Evolutionary conservation across 441 rosid genomes (phyloP), one percentile per base, ranked within the genome.

Genomic region (Erodium moschatum): DNA sequence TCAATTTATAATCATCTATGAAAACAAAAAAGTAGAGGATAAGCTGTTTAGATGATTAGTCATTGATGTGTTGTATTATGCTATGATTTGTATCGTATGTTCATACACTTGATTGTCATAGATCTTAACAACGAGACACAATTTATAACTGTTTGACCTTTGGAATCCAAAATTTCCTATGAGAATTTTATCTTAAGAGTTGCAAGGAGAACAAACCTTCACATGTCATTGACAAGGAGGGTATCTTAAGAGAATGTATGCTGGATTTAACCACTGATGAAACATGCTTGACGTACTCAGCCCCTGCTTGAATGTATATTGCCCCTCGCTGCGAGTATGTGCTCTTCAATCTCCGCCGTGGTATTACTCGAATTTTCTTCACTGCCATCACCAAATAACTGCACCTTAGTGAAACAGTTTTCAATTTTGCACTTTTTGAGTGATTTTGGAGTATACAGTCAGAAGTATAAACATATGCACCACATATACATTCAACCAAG

Each of bases 211-310:
- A 73, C 83, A 64, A 73, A 94, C 98, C 98, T 94, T 87, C 92
- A 70, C 93, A 73, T 64, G 81, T 74, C 69, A 80, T 70, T 18
- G 90, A 24, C 80, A 89, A 80, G 50, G 97, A 82, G 72, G 93
- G 80, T 19, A 79, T 56, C 76, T 85, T 94, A 54, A 91, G 82
- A 79, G 93, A 86, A 82, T 77, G 89, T 78, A 94, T 82, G 76
- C 96, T 84, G 48, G 80, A 86, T 82, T 91, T 93, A 73, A 93
- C 89, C 48, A 89, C 74, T 5, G 97, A 86, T 69, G 98, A 91
- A 40, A 93, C 88, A 50, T 88, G 97, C 31, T 80, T 81, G 29
- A 83, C 83, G 60, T 91, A 93, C 68, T 93, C 87, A 67, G 92
- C 89, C 68, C 98, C 96, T 77, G 79, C 78, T 78, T 88, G 91